Base-by-base conservation (phyloP, 352 stramenopile species). In the Pythium angustatum region DNA sequence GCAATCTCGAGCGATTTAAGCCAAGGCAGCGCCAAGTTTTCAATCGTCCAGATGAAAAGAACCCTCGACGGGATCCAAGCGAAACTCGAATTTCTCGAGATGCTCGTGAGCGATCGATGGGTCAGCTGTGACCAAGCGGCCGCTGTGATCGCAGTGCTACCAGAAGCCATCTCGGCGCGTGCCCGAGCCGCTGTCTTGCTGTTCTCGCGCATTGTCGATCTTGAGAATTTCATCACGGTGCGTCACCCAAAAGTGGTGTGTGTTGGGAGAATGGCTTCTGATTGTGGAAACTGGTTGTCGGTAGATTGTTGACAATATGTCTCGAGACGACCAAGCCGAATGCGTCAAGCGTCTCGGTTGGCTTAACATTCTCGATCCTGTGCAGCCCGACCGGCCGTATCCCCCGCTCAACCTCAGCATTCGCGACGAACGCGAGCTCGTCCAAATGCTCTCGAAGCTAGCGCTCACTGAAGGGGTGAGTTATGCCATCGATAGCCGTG, bases 321-420 rank as follows among this genome's bases (percentile, higher is more conserved):
- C 72, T 9, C 21, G 38, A 3, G 71, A 85, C 10, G 85, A 92
- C 31, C 83, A 91, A 68, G 51, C 64, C 1, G 82, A 89, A 56
- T 81, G 87, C 33, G 68, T 88, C 2, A 76, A 74, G 10, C 71
- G 80, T 2, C 69, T 97, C 14, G 89, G 89, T 0, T 96, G 86
- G 85, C 84, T 97, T 34, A 96, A 96, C 38, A 76, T 92, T 3
- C 73, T 93, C 26, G 90, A 97, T 53, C 85, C 87, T 3, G 48
- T 78, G n/a, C 76, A 90, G 30, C 81, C 83, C 1, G 87, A 97
- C 57, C 76, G 85, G 9, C 73, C 81, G 40, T 97, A 92, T 34
- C 77, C 77, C 21, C 71, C 69, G 0, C 62, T 97, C 2, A 77
- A 96, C 33, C 67, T 97, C 9, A 80, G 81, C 27, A 62, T 88